A percentile compares a stretch with the other conserved stretches of the same genome.
Evolutionary conservation across 306 rosid genomes (phyloP).

Genomic region (Erythrophleum fordii): DNA sequence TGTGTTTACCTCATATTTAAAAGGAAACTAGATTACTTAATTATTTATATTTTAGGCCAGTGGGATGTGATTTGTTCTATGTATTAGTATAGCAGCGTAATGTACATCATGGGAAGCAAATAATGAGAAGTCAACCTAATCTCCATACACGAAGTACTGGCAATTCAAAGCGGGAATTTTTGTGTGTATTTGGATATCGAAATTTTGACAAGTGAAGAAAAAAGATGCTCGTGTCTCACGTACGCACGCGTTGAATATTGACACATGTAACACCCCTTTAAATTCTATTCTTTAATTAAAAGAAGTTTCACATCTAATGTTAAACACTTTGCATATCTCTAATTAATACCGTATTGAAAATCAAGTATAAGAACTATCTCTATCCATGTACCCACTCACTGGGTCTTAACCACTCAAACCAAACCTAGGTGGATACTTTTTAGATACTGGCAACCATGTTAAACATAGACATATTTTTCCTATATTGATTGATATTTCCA

Average conservation of each 20-base stretch:
- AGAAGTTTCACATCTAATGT: background rate
- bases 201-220: background rate
- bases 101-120: no score
- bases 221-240: background rate
- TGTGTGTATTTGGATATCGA: background rate
- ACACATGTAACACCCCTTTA: background rate
- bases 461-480: background rate
- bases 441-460: background rate
- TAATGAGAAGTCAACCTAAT: no score
- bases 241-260: background rate
- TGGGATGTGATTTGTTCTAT: no score
- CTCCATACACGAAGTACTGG: no score
- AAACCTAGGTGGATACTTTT: background rate
- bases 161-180: background rate
- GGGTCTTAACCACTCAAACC: background rate
- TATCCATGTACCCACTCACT: background rate
- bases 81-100: no score
- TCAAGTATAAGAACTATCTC: background rate
- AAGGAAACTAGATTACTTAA: background rate
- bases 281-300: background rate
- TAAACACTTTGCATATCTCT: background rate
- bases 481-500: background rate
- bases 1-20: background rate
- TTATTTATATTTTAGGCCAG: background rate
- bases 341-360: background rate